Evolutionary conservation across 2,329 filamentous ascomycete genomes (phyloP), one percentile per base, ranked within the genome.

Genomic region (Fusarium torulosum): DNA sequence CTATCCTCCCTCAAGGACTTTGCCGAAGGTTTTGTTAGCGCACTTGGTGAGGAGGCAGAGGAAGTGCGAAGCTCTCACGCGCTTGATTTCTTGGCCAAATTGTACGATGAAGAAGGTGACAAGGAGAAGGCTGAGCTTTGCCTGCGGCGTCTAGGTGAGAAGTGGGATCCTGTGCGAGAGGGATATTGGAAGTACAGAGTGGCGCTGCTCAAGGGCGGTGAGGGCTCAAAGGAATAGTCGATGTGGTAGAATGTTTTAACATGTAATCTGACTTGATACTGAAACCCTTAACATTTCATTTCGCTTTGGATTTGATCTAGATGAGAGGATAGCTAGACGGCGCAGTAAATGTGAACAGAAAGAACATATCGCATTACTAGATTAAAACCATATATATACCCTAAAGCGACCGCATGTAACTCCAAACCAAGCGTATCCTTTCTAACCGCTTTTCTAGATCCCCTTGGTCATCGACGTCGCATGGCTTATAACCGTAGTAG

Each of bases 151-250:
- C 78, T 99, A 74, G 91, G 88, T 46, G 89, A 91, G 74, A 94
- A 90, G 82, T 99, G 94, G 86, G 96, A 99, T 83, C 93, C 92
- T 8, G 91, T 99, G 62, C 85, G 96, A 59, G 90, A 89, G 68
- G 95, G 94, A 67, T 99, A 97, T 80, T 99, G 96, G 96, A 90
- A 92, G 73, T 97, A 81, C 49, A 74, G 79, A 27, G 70, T 74
- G 17, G 66, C 72, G 37, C 72, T 78, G 61, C 60, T 79, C 14
- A 66, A 70, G 65, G 52, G 53, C 23, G 43, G 35, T 4, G 31
- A 50, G 8, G 44, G 42, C 35, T 23, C 56, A 23, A 43, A 54
- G 44, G 43, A 70, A 42, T 69, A 64, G 47, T 53, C 20, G 4
- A 21, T 10, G 33, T 35, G 37, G 29, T 10, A 45, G 33, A 27